Percentiles rank a stretch among this genome's conserved stretches.
Evolutionary conservation across 2,329 filamentous ascomycete species (phyloP).

Genomic region (Fusarium nelsonii): DNA sequence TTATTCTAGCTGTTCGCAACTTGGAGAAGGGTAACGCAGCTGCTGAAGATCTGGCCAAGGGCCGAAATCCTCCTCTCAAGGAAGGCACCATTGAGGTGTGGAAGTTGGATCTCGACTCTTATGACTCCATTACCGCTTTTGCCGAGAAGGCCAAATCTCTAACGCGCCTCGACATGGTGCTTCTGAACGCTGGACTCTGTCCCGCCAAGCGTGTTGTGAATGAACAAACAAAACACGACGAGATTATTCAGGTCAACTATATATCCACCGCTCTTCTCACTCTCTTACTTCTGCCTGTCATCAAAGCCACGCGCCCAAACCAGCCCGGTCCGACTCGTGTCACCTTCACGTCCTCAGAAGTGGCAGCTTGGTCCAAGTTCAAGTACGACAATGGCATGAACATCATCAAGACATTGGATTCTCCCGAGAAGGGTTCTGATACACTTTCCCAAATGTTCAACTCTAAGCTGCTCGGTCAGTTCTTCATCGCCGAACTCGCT

Average conservation of each 20-base stretch:
- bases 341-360: conserved; percentile 39
- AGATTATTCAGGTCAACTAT: conserved; percentile 48
- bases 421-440: not conserved
- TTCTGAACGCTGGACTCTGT: conserved; percentile 40
- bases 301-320: conserved; percentile 34
- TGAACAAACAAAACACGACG: conserved; percentile 35
- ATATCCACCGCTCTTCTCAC: conserved; percentile 46
- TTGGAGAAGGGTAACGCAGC: conserved; percentile 48
- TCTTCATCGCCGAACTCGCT: conserved; percentile 38
- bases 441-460: conserved; percentile 12
- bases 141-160: not conserved
- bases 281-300: conserved; percentile 32
- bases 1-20: conserved; percentile 58
- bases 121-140: conserved; percentile 30
- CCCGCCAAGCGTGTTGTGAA: not conserved
- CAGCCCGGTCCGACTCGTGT: conserved; percentile 15
- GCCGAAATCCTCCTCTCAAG: conserved; percentile 11
- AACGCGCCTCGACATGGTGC: conserved; percentile 17
- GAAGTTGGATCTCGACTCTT: conserved; percentile 29
- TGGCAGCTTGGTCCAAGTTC: not conserved
- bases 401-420: conserved; percentile 8
- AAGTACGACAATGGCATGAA: not conserved
- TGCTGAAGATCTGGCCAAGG: conserved; percentile 3
- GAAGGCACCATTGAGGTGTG: conserved; percentile 28
- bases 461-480: conserved; percentile 19